Conservation (phyloP, 176 grass and related monocot genomes). For the Musa beccarii region DNA sequence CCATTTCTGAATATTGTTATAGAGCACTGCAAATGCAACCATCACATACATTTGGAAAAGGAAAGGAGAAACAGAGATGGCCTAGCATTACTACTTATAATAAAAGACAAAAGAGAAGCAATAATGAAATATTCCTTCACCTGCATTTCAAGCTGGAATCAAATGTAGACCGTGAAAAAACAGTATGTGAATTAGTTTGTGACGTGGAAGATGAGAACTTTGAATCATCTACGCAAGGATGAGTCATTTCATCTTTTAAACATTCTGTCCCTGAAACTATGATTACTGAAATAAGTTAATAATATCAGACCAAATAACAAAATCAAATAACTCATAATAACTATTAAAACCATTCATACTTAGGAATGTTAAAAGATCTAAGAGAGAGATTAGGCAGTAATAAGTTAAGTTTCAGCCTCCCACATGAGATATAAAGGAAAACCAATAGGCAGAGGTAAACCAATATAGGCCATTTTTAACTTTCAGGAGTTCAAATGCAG, state of each 20-base stretch:
- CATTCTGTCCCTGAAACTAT: conserved; percentile 8
- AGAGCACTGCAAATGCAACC: neutral
- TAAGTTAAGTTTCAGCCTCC: neutral
- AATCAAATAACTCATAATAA: conserved; percentile 1
- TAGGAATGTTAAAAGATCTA: neutral
- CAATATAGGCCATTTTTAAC: neutral
- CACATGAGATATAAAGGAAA: neutral
- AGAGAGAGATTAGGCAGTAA: neutral
- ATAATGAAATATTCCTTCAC: neutral
- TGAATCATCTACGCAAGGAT: conserved; percentile 4
- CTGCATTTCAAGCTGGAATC: neutral
- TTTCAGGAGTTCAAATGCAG: neutral
- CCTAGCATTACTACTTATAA: neutral
- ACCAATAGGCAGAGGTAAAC: neutral
- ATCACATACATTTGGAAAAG: neutral
- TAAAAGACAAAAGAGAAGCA: neutral
- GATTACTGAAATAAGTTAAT: neutral
- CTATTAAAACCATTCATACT: neutral
- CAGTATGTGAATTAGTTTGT: neutral
- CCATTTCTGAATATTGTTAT: too few species aligned
- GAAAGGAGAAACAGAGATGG: neutral
- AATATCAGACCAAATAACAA: neutral
- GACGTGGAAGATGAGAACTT: conserved; percentile 11
- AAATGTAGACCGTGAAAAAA: neutral
- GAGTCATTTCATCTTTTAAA: conserved; percentile 9